Evolutionary conservation across 1,284 basidiomycete genomes (phyloP), one percentile per base, ranked within the genome.

Genomic region (Sphagnurus paluster): DNA sequence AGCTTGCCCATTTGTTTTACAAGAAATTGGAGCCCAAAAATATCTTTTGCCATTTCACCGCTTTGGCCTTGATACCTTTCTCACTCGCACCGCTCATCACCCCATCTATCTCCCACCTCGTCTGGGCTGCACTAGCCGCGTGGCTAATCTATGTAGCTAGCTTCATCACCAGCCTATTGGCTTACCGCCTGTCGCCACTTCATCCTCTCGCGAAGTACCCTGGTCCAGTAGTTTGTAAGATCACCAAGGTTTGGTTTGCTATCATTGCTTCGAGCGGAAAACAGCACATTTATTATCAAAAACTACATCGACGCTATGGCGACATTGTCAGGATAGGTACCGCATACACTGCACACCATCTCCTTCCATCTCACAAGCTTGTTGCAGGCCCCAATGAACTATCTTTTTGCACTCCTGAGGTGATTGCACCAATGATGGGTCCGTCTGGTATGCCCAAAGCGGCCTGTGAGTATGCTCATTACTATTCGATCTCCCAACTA

Each of bases 311-410:
- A 25, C 44, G 43, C 11, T 63, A 61, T 41, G 60, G 61, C 5
- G 53, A 55, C 23, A 35, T 56, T 13, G 56, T 60, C 7, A 55
- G 60, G 14, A 52, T 53, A 23, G 56, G 57, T 56, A 36, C 19
- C 44, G 19, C 26, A 17, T 23, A 10, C 6, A n/a, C 25, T 11
- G 2, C 23, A 21, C 11, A 16, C n/a, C 5, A 7, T 9, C 34
- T 23, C 6, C 21, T 11, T 21, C 14, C 16, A 17, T 26, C 7
- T 19, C 11, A 23, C 21, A 19, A 19, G 11, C 11, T 29, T 28
- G 13, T 9, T 43, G 10, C 36, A 67, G 67, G 65, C 17, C 67
- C 67, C n/a, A 69, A 69, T 43, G 65, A 67, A 35, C 52, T 69
- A 9, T 68, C 67, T 0, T 57, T 69, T 41, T 51, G 53, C 32